A percentile compares a stretch with the other conserved stretches of the same genome.
These are phyloP conservation scores for Botrytis byssoidea DNA, from an alignment of 2,329 filamentous ascomycete species.

Conservation along the genomic window DNA sequence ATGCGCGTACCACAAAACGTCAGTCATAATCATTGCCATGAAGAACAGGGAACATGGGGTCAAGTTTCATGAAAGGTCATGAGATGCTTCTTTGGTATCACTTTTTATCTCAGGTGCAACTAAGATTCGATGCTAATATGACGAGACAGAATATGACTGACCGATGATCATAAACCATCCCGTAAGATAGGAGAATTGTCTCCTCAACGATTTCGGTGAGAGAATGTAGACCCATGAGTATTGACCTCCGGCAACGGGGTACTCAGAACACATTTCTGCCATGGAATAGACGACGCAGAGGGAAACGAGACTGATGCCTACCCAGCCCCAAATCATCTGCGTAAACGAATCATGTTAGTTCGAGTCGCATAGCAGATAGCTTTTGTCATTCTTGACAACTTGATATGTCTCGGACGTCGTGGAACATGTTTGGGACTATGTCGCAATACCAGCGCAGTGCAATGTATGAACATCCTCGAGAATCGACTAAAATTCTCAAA, in stretches of 20 bases:
- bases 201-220: conserved; percentile 48
- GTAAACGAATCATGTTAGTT: conserved; percentile 4
- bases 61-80: conserved; percentile 10
- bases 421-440: conserved; percentile 17
- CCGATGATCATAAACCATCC: conserved; percentile 52
- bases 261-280: conserved; percentile 58
- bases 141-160: conserved; percentile 20
- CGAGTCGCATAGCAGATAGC: conserved; percentile 1
- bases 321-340: conserved; percentile 55
- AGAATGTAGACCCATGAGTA: conserved; percentile 59
- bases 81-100: conserved; percentile 9
- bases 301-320: conserved; percentile 51
- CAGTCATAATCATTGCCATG: conserved; percentile 6
- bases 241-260: conserved; percentile 55
- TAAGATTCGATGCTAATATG: not conserved
- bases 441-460: conserved; percentile 9
- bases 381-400: conserved; percentile 21
- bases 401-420: conserved; percentile 21
- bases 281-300: conserved; percentile 56
- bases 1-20: conserved; percentile 19
- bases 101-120: not conserved
- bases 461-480: not conserved
- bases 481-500: not conserved
- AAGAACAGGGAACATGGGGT: not conserved
- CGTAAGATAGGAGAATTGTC: conserved; percentile 46